Evolutionary conservation across 257 asterid genomes (phyloP).

Genomic region (Anisodus acutangulus): DNA sequence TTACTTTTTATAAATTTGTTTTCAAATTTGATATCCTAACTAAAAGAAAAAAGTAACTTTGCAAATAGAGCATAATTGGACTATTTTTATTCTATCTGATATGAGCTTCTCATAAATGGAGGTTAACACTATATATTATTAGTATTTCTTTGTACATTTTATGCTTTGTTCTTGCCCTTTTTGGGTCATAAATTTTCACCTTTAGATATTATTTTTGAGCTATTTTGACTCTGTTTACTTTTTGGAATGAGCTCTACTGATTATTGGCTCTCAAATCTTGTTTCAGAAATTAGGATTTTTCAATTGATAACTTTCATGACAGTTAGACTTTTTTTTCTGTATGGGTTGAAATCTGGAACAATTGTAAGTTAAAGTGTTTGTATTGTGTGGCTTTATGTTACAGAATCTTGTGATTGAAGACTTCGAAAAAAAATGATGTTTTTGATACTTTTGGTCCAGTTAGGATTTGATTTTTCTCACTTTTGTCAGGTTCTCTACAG

Average conservation of each 20-base stretch:
- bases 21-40: not conserved
- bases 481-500: constrained; percentile 13
- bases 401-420: constrained; percentile 25
- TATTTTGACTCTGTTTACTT: not conserved
- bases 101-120: constrained; percentile 22
- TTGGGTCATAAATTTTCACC: not conserved
- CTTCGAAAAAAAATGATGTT: not conserved
- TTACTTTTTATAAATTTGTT: not conserved
- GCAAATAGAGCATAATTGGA: not conserved
- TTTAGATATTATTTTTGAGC: not conserved
- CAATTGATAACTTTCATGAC: not conserved
- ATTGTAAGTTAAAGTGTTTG: not conserved
- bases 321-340: not conserved
- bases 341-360: not conserved
- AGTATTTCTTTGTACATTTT: not conserved
- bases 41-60: not conserved
- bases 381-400: constrained; percentile 10
- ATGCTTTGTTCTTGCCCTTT: not conserved
- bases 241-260: not conserved
- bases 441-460: not conserved
- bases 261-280: constrained; percentile 23
- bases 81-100: not conserved
- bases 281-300: not conserved
- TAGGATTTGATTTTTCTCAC: constrained; percentile 26
- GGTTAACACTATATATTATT: not conserved